These are phyloP conservation scores for Chaetomiaceae sp. DNA, from an alignment of 2,329 filamentous ascomycete species.

Conservation along the genomic window DNA sequence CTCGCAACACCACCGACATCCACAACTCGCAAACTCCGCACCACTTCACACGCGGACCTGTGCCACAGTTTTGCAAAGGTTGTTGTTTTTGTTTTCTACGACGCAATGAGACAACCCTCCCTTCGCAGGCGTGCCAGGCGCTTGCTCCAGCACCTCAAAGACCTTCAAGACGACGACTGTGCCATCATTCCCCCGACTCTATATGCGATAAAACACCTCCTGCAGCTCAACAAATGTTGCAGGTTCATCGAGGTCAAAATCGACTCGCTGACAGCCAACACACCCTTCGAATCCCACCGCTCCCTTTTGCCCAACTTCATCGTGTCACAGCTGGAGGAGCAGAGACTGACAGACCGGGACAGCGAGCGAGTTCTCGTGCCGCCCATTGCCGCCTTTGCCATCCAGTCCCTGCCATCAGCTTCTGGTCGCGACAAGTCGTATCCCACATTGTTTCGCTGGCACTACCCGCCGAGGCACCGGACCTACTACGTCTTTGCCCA, in stretches of 20 bases:
- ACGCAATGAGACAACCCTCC: slow-evolving; percentile 4
- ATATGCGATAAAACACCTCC: slow-evolving; percentile 18
- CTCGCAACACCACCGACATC: background rate
- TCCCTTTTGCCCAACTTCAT: slow-evolving; percentile 34
- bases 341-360: slow-evolving; percentile 34
- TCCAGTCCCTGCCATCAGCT: slow-evolving; percentile 25
- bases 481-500: slow-evolving; percentile 41
- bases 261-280: slow-evolving; percentile 2
- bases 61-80: background rate
- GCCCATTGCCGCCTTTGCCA: slow-evolving; percentile 35
- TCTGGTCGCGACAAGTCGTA: slow-evolving; percentile 23
- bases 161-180: slow-evolving; percentile 13
- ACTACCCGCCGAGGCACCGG: slow-evolving; percentile 33
- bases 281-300: background rate
- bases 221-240: slow-evolving; percentile 12
- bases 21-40: background rate
- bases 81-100: background rate
- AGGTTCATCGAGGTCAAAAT: slow-evolving; percentile 10
- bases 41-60: background rate
- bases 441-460: slow-evolving; percentile 40
- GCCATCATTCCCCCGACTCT: slow-evolving; percentile 16
- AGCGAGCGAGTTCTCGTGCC: slow-evolving; percentile 29
- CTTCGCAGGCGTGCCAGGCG: slow-evolving; percentile 10
- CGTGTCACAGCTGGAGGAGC: slow-evolving; percentile 38
- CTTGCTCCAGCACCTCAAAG: slow-evolving; percentile 15